Base-by-base conservation (phyloP, 2,329 filamentous ascomycete species). In the Ambrosiella cleistominuta region DNA sequence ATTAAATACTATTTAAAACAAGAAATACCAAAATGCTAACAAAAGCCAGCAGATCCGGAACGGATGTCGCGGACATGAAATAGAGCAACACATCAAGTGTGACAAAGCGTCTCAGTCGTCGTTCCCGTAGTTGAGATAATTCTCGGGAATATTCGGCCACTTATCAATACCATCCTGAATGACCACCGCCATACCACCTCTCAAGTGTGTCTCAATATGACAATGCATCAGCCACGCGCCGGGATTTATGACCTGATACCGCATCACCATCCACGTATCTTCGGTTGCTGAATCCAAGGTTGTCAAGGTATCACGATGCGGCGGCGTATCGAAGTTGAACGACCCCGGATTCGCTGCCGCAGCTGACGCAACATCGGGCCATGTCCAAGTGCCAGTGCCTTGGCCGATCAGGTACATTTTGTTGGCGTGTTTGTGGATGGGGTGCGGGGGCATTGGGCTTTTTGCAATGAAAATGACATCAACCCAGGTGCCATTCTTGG, bases 391-490 rank as follows among this genome's bases (percentile, higher is more conserved):
- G 0, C 78, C 77, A 0, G 62, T 63, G 1, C 79, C 80, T 0
- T 67, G 60, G 1, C 80, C 81, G 39, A 84, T 72, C 17, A 75
- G 67, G 63, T 73, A 82, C 68, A 77, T 79, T 65, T 80, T 81
- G 63, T 75, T 79, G 52, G 75, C 75, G 67, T 84, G 81, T 69
- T 82, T 82, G 71, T 84, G 81, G 55, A 84, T 77, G 0, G 79
- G 76, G 60, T 84, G 81, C 8, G 68, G 64, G 0, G 70, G 78
- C 63, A 79, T 75, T 6, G 75, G 68, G 2, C 68, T 66, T 1
- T 64, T 64, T n/a, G 66, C 65, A 1, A 72, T 66, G 60, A 80
- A 70, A 61, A 82, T 69, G n/a, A 80, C 64, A 63, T 82, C 79
- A 7, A 81, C 69, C 78, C 78, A 81, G 1, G 73, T 70, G 62